Base-by-base conservation (phyloP, 495 filamentous ascomycete species). In the Aspergillus nidulans region DNA sequence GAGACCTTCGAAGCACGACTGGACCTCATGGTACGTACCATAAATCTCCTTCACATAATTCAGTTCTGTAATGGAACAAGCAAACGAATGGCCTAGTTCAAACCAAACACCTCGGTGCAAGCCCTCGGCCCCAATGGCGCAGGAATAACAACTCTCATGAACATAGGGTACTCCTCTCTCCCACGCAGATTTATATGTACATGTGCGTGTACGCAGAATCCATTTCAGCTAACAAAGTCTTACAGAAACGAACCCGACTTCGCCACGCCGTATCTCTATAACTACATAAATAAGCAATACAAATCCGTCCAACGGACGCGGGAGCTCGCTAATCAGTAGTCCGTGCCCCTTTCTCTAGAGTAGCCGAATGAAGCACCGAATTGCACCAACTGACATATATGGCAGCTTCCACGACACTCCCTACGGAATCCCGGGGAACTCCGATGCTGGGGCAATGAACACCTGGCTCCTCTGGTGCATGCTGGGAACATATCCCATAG, bases 361-460 rank as follows among this genome's bases (percentile, higher is more conserved):
- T 13, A 18, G 15, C 13, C 13, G 6, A 21, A 19, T 6, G 3
- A 5, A 41, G 18, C 39, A 41, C 16, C 3, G 6, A 16, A 41
- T 41, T n/a, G n/a, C 2, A 13, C 10, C 30, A 34, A 34, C 30
- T 34, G 15, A 34, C 10, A 34, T 13, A n/a, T 36, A 40, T 2
- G 5, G 26, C 23, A 73, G 65, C 42, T 71, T 70, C 59, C 62
- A 69, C 23, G 69, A 71, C 43, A 72, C 76, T 6, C 60, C 68
- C 1, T 68, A 68, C 26, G 85, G 86, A 0, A 67, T 88, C 1
- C 86, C 85, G 1, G 85, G 86, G 0, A 88, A 88, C 65, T 82
- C 76, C 43, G 84, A 88, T 57, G 85, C 85, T 1, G 85, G 84
- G 16, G 84, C 86, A 8, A 87, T 88, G 83, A 82, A 88, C 63